phyloP scores from a whole-genome alignment of 2,329 filamentous ascomycete species.

The Tolypocladium sp. region DNA sequence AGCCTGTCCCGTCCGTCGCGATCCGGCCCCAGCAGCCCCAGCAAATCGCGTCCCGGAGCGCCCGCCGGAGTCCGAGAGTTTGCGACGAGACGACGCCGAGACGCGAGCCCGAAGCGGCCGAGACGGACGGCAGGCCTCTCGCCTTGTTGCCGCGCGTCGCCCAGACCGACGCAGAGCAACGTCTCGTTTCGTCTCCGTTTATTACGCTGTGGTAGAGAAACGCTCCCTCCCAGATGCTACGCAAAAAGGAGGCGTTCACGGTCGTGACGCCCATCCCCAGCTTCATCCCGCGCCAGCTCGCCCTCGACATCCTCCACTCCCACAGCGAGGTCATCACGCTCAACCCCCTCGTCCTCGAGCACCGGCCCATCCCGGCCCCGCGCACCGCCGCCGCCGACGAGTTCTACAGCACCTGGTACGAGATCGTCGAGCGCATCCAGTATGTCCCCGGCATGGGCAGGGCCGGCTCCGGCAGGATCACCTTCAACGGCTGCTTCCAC shows the following conservation, averaged over 20 bases:
- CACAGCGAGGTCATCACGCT: slow-evolving; percentile 63
- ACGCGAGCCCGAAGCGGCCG: background rate
- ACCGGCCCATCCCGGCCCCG: slow-evolving; percentile 56
- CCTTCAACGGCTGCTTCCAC: slow-evolving; percentile 64
- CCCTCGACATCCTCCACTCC: slow-evolving; percentile 62
- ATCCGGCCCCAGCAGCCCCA: background rate
- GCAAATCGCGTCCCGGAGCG: background rate
- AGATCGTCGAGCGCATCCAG: slow-evolving; percentile 61
- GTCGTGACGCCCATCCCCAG: slow-evolving; percentile 61
- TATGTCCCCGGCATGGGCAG: slow-evolving; percentile 57
- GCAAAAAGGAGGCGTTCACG: slow-evolving; percentile 57
- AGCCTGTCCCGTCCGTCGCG: background rate
- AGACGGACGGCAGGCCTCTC: too few species aligned
- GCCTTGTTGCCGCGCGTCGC: too few species aligned
- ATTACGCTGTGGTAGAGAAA: slow-evolving; percentile 6
- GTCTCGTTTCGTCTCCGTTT: background rate
- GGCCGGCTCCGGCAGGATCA: slow-evolving; percentile 55
- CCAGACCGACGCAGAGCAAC: background rate
- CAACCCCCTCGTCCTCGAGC: slow-evolving; percentile 57
- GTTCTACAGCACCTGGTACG: slow-evolving; percentile 67
- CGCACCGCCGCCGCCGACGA: slow-evolving; percentile 60
- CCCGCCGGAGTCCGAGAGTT: background rate
- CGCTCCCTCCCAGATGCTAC: slow-evolving; percentile 30
- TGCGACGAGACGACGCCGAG: background rate
- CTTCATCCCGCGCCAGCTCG: slow-evolving; percentile 62